phyloP scores from a whole-genome alignment of 345 rosid genomes.

The Trapa bicornis region DNA sequence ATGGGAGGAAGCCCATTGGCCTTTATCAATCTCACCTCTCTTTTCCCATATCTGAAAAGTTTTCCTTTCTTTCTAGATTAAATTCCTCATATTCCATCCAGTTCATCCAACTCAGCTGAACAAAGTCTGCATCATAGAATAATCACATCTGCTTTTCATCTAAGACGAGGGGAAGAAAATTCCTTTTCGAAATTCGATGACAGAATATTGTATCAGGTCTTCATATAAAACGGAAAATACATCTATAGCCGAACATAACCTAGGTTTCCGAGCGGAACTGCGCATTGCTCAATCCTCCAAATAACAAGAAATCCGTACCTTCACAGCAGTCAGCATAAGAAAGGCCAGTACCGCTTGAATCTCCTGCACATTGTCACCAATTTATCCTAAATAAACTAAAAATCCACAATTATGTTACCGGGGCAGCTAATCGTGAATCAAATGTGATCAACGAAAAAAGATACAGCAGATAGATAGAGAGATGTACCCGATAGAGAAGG shows the following conservation, averaged over 20 bases:
- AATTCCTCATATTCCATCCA: no score
- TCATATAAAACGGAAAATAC: background rate
- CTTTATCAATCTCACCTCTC: no score
- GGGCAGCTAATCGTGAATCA: background rate
- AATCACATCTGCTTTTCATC: background rate
- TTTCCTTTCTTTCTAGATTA: no score
- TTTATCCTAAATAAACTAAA: background rate
- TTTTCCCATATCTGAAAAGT: no score
- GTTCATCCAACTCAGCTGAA: no score
- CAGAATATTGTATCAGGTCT: background rate
- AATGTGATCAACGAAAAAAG: background rate
- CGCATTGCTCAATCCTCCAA: background rate
- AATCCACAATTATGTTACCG: background rate
- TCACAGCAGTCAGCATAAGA: slow-evolving; percentile 34
- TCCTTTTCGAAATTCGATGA: background rate
- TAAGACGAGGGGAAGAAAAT: no score
- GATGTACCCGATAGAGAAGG: slow-evolving; percentile 39
- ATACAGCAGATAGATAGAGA: slow-evolving; percentile 1
- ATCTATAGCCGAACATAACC: no score
- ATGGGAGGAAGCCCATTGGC: no score
- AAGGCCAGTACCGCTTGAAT: slow-evolving; percentile 70
- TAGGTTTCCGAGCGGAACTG: background rate
- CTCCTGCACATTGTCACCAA: slow-evolving; percentile 35
- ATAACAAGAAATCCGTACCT: slow-evolving; percentile 25
- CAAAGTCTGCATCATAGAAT: no score